Conservation (phyloP, 129 eudicot species). For the Glebionis coronaria region DNA sequence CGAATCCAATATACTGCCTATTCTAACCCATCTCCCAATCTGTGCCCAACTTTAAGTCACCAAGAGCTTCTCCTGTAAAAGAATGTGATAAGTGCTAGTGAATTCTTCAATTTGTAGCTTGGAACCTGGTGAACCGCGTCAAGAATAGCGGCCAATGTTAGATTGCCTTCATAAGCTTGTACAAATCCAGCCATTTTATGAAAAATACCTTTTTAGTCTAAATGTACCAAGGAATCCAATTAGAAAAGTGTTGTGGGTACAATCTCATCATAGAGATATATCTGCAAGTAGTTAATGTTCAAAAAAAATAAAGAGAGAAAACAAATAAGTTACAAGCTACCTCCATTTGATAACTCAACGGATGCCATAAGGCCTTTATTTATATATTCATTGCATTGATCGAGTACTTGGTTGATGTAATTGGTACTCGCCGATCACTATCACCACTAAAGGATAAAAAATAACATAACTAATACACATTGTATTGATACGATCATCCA, state of each 20-base stretch:
- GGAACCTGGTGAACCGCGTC: too few relatives aligned
- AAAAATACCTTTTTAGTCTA: neutral
- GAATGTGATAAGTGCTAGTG: too few relatives aligned
- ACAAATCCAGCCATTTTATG: constrained; percentile 49
- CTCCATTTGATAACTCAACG: constrained; percentile 60
- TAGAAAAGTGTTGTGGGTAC: neutral
- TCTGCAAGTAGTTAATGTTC: neutral
- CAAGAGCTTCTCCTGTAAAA: too few relatives aligned
- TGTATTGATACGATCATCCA: neutral
- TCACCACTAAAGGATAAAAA: constrained; percentile 56
- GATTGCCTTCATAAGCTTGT: too few relatives aligned
- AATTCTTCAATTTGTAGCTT: too few relatives aligned
- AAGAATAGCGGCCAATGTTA: too few relatives aligned
- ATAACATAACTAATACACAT: neutral
- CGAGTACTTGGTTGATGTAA: constrained; percentile 77
- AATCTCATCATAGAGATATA: neutral
- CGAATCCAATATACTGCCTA: too few relatives aligned
- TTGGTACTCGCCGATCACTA: constrained; percentile 70
- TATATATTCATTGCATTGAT: constrained; percentile 53
- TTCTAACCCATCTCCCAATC: too few relatives aligned
- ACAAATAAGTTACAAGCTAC: constrained; percentile 18
- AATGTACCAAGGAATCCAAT: too few relatives aligned
- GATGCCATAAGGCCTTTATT: constrained; percentile 56
- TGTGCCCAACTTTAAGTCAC: too few relatives aligned
- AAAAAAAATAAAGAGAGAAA: neutral